Percentiles rank a stretch among this genome's conserved stretches.
These are phyloP conservation scores for Lentinus brumalis DNA, from an alignment of 768 basidiomycete genomes.

Conservation along the genomic window DNA sequence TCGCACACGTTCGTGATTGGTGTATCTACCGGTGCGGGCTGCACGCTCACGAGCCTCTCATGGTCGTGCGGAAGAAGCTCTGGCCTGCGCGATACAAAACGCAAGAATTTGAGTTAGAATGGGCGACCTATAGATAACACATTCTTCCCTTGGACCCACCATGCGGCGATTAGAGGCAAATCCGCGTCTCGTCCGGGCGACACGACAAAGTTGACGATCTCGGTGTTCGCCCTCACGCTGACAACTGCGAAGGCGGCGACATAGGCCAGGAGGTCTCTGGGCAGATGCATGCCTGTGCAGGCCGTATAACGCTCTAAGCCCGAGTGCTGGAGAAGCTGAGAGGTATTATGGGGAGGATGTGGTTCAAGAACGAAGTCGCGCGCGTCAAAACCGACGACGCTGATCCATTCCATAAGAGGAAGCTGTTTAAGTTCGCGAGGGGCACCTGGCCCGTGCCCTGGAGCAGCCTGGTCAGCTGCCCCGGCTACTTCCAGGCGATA, in stretches of 20 bases:
- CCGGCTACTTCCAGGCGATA: conserved; percentile 8
- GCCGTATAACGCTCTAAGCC: not conserved
- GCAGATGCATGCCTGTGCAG: not conserved
- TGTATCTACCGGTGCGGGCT: conserved; percentile 45
- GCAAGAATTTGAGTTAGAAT: not conserved
- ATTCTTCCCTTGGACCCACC: conserved; percentile 14
- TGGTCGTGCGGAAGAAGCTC: conserved; percentile 21
- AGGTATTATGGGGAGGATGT: not conserved
- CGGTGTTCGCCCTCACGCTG: conserved; percentile 51
- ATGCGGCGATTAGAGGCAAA: conserved; percentile 31
- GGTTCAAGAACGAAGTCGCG: not conserved
- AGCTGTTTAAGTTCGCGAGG: conserved; percentile 16
- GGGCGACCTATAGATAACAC: not conserved
- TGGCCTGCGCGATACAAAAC: conserved; percentile 14
- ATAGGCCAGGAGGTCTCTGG: not conserved
- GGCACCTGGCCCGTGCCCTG: conserved; percentile 22
- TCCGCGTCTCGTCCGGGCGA: conserved; percentile 26
- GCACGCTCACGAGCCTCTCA: conserved; percentile 40
- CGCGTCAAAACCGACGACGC: not conserved
- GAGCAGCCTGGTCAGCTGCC: conserved; percentile 20
- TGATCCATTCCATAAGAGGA: conserved; percentile 9
- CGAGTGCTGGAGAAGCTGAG: not conserved
- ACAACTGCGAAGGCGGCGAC: not conserved
- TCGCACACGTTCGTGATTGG: conserved; percentile 41
- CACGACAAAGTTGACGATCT: conserved; percentile 61